Conservation (phyloP, 2,329 filamentous ascomycete genomes). For the Epichloe uncinata region DNA sequence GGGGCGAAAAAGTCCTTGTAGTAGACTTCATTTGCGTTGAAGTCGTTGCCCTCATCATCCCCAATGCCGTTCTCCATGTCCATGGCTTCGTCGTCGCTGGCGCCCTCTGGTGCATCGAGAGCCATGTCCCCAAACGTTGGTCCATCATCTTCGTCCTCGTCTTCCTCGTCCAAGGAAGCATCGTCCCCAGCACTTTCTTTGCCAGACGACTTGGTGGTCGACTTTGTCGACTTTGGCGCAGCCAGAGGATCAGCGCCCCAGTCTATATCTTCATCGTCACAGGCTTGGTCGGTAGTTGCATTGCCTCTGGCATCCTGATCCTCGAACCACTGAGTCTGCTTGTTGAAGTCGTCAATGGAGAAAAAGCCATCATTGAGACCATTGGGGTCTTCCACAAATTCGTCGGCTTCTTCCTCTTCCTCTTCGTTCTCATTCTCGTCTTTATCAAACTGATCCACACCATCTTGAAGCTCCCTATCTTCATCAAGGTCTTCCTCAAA, state of each 20-base stretch:
- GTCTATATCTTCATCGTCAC: conserved; percentile 77
- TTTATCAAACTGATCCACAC: conserved; percentile 22
- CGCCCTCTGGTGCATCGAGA: conserved; percentile 59
- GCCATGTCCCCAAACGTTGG: conserved; percentile 75
- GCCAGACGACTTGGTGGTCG: conserved; percentile 13
- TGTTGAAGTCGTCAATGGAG: conserved; percentile 95
- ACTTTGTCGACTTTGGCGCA: conserved; percentile 19
- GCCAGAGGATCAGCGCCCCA: conserved; percentile 69
- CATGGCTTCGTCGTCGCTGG: conserved; percentile 47
- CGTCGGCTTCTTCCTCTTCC: conserved; percentile 24
- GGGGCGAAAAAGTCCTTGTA: conserved; percentile 93
- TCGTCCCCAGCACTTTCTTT: conserved; percentile 16
- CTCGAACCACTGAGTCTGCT: conserved; percentile 79
- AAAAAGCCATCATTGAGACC: conserved; percentile 97
- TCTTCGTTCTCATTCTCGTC: conserved; percentile 21
- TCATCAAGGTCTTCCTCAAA: conserved; percentile 12
- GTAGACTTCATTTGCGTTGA: conserved; percentile 77
- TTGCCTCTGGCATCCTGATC: conserved; percentile 70
- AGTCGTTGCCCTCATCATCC: conserved; percentile 43
- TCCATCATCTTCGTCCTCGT: conserved; percentile 60
- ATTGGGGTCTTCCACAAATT: conserved; percentile 48
- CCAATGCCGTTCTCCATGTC: conserved; percentile 28
- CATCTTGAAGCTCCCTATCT: conserved; percentile 19
- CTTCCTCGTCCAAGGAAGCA: conserved; percentile 24
- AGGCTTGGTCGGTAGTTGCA: conserved; percentile 57